Percentiles rank a stretch among this genome's conserved stretches.
Evolutionary conservation across 2,329 filamentous ascomycete genomes (phyloP).

Genomic region (Tolypocladium tundrense): DNA sequence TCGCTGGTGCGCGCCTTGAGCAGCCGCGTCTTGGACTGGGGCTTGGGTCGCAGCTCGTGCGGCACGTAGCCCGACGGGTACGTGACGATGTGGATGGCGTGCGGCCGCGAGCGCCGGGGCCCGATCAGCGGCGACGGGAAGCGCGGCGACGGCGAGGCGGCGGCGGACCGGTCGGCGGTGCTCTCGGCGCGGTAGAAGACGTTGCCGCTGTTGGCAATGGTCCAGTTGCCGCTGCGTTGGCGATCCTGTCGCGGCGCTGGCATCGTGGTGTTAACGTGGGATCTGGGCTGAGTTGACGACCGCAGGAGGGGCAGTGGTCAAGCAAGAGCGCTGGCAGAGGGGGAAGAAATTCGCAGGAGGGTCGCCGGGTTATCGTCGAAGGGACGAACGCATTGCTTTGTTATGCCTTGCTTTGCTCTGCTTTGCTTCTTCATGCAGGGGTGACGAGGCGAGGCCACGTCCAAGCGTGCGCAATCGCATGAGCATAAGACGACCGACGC

Average conservation of each 20-base stretch:
- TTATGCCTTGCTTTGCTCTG: too few species aligned
- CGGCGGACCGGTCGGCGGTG: constrained; percentile 1
- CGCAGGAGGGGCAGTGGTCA: background rate
- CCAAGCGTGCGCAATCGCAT: background rate
- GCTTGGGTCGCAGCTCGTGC: constrained; percentile 26
- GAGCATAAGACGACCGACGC: background rate
- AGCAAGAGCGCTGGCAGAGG: background rate
- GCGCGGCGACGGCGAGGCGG: background rate
- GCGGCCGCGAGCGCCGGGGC: constrained; percentile 26
- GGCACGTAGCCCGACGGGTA: constrained; percentile 33
- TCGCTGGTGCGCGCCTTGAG: background rate
- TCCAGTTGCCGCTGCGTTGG: constrained; percentile 10
- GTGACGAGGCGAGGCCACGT: background rate
- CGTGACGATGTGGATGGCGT: constrained; percentile 31
- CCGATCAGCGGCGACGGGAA: constrained; percentile 29
- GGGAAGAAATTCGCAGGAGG: background rate
- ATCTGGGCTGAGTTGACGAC: background rate
- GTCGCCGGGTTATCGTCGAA: background rate
- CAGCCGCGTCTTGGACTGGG: background rate
- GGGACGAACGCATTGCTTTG: background rate
- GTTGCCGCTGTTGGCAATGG: constrained; percentile 13
- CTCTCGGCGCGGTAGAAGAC: constrained; percentile 17
- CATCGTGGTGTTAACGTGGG: constrained; percentile 2
- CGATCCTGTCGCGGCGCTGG: constrained; percentile 3
- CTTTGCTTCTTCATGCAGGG: background rate